Conservation (phyloP, 2,329 filamentous ascomycete genomes). For the Colletotrichum spinosum region DNA sequence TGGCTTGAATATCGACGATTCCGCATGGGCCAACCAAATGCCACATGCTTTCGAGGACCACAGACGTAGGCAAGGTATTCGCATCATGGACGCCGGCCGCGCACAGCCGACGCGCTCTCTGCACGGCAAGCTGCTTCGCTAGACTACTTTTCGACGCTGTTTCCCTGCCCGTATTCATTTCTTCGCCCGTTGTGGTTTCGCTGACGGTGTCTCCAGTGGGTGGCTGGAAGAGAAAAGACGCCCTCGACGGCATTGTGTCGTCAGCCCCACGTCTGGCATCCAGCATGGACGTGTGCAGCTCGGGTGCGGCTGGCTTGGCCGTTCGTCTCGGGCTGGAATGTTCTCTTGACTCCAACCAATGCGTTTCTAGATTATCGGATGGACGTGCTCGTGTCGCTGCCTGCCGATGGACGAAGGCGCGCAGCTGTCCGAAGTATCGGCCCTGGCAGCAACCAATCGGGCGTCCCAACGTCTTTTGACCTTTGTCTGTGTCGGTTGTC, state of each 20-base stretch:
- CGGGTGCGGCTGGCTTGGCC: conserved; percentile 23
- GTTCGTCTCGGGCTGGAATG: conserved; percentile 27
- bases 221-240: conserved; percentile 7
- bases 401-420: conserved; percentile 20
- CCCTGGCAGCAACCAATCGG: conserved; percentile 9
- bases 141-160: not conserved
- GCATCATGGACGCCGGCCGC: conserved; percentile 26
- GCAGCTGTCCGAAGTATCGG: conserved; percentile 21
- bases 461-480: conserved; percentile 11
- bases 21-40: conserved; percentile 26
- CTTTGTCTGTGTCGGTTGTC: conserved; percentile 3
- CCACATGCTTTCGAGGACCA: conserved; percentile 10
- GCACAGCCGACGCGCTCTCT: not conserved
- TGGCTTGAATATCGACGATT: conserved; percentile 4
- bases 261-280: conserved; percentile 12
- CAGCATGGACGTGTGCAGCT: not conserved
- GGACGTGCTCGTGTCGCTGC: conserved; percentile 34
- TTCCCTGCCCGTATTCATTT: not conserved
- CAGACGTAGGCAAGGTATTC: conserved; percentile 8
- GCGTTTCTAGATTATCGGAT: not conserved
- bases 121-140: too few relatives aligned
- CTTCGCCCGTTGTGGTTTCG: not conserved
- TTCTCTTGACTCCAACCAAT: conserved; percentile 10
- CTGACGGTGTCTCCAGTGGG: conserved; percentile 4
- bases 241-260: conserved; percentile 16